These are phyloP conservation scores for Wickerhamomyces sp. DNA, from an alignment of 1,139 yeast genomes.

Conservation along the genomic window DNA sequence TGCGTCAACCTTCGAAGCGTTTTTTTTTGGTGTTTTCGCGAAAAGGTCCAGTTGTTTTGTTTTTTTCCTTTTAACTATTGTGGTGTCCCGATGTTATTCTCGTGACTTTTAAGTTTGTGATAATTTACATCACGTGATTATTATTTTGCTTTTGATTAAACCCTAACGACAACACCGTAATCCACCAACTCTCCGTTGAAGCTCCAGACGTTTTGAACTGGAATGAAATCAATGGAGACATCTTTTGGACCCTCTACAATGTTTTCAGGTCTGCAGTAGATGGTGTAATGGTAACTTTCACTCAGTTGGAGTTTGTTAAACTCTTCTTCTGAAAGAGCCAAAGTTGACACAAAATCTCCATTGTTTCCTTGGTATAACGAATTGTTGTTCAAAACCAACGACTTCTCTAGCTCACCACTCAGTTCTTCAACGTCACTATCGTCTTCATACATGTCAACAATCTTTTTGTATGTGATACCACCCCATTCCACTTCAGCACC, in stretches of 20 bases:
- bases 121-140: too few relatives aligned
- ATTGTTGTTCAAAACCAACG: not conserved
- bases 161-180: conserved; percentile 24
- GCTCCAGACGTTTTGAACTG: conserved; percentile 27
- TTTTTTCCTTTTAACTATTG: too few relatives aligned
- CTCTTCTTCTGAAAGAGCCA: conserved; percentile 15
- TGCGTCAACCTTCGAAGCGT: too few relatives aligned
- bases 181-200: conserved; percentile 18
- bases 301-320: conserved; percentile 7
- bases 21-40: too few relatives aligned
- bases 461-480: conserved; percentile 44
- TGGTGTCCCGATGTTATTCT: too few relatives aligned
- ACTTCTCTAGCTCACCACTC: conserved; percentile 1
- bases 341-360: conserved; percentile 14
- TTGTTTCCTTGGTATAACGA: conserved; percentile 12
- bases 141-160: not conserved
- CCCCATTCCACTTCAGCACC: conserved; percentile 78
- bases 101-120: too few relatives aligned
- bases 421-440: conserved; percentile 16
- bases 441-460: conserved; percentile 36
- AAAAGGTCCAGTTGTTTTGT: too few relatives aligned
- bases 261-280: conserved; percentile 19
- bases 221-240: conserved; percentile 26
- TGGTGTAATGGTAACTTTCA: conserved; percentile 18
- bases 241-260: not conserved